Base-by-base conservation (phyloP, 2,329 filamentous ascomycete species). In the Colletotrichum sp. region DNA sequence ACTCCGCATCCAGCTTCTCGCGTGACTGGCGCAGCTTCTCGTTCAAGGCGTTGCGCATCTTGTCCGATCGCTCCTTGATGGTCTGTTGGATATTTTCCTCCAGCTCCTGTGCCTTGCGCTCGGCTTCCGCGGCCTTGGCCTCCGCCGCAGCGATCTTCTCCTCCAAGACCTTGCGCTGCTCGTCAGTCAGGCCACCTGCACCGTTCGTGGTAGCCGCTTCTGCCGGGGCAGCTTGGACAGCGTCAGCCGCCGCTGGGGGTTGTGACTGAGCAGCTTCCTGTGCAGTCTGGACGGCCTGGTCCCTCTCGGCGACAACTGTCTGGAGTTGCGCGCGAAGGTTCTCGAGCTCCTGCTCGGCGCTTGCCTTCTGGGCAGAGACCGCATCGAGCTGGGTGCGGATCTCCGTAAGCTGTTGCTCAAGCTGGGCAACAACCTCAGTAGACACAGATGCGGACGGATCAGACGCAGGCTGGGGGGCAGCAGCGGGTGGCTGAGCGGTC, bases 1-100 rank as follows among this genome's bases (percentile, higher is more conserved):
- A 87, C 75, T 90, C 87, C 36, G 89, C 88, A 9, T 76, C 75
- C 36, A 76, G 15, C 76, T 88, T 86, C 67, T 88, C 84, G 78
- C 89, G 90, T 60, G 92, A 90, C 79, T 95, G 95, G 72, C 88
- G 91, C 18, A 98, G 88, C 81, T 94, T 95, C 81, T 91, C 92
- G 80, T 93, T 93, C 66, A 95, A 85, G 3, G 90, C 85, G 26
- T 90, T 88, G 80, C 93, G 94, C 93, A 95, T 94, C 82, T 90
- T 91, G 59, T 95, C 91, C 2, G 92, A 92, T 60, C 93, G 90
- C 68, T 89, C 87, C 80, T 94, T 94, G 75, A 95, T 88, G 13
- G 90, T 92, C 44, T 85, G 86, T 72, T 91, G 88, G 62, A 92
- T 89, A 71, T 88, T 89, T 34, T 91, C 90, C 81, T 96, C 94